A percentile compares a stretch with the other conserved stretches of the same genome.
Conservation (phyloP, 257 asterid species). For the Solanum gracilifrons region DNA sequence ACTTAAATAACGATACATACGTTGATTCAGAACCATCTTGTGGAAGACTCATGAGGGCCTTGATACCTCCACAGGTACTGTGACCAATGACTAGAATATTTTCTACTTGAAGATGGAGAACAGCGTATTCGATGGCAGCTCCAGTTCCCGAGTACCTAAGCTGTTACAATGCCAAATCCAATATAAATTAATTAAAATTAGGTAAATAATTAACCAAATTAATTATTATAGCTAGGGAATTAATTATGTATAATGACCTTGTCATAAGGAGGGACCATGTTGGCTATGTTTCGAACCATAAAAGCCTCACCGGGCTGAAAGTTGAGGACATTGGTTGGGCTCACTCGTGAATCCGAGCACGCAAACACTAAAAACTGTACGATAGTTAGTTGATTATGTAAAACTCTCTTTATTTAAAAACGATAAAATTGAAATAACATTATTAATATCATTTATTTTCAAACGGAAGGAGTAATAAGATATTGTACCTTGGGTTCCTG, state of each 20-base stretch:
- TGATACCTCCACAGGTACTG: conserved; percentile 87
- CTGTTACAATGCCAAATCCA: conserved; percentile 23
- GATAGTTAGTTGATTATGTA: rapidly evolving
- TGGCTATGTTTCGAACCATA: conserved; percentile 46
- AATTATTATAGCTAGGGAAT: background rate
- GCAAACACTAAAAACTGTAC: conserved; percentile 50
- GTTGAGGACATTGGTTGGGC: conserved; percentile 44
- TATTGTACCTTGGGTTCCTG: conserved; percentile 70
- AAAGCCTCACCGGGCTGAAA: conserved; percentile 62
- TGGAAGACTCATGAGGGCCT: conserved; percentile 77
- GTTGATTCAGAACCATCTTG: conserved; percentile 55
- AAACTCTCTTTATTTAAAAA: too few relatives aligned
- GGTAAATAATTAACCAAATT: background rate
- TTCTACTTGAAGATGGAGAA: conserved; percentile 64
- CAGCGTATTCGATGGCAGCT: conserved; percentile 74
- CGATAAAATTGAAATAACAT: too few relatives aligned
- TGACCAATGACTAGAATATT: conserved; percentile 84
- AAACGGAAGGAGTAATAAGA: background rate
- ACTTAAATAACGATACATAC: conserved; percentile 16
- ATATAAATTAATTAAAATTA: background rate
- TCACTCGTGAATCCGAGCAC: conserved; percentile 55
- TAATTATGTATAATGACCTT: conserved; percentile 25
- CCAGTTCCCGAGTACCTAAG: conserved; percentile 59
- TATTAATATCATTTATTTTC: too few relatives aligned
- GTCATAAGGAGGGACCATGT: conserved; percentile 56